Evolutionary conservation across 768 basidiomycete genomes (phyloP).

Genomic region (Mycena filopes): DNA sequence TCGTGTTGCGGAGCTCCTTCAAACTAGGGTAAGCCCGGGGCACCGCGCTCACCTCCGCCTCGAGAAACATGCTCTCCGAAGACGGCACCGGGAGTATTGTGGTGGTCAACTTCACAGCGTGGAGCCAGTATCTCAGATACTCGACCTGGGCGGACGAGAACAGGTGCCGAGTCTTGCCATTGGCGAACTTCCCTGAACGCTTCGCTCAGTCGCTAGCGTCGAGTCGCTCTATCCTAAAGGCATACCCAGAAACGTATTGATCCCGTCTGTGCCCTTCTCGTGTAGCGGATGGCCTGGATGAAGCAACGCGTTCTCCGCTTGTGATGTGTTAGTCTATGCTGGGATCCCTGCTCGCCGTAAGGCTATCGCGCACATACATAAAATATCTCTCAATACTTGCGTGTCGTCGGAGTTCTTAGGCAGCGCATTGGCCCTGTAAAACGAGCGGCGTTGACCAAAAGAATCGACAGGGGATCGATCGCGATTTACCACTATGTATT

Average conservation of each 20-base stretch:
- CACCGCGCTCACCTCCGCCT: slow-evolving; percentile 65
- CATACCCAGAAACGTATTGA: slow-evolving; percentile 73
- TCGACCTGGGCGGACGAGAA: slow-evolving; percentile 88
- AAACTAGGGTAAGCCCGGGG: slow-evolving; percentile 66
- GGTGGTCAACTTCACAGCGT: slow-evolving; percentile 75
- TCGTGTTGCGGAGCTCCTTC: slow-evolving; percentile 61
- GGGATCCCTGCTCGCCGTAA: neutral
- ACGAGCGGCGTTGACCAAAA: too few species aligned
- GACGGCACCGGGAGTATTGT: slow-evolving; percentile 77
- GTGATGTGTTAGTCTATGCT: neutral
- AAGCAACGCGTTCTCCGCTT: slow-evolving; percentile 72
- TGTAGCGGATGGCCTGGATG: slow-evolving; percentile 81
- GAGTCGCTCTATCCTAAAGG: slow-evolving; percentile 34
- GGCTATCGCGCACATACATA: slow-evolving; percentile 57
- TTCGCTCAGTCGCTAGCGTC: too few species aligned
- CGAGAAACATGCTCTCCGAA: slow-evolving; percentile 76
- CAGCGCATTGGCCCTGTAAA: neutral
- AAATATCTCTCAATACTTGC: slow-evolving; percentile 70
- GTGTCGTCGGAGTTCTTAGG: slow-evolving; percentile 44
- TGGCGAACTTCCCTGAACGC: slow-evolving; percentile 66
- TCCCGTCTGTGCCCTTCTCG: slow-evolving; percentile 64
- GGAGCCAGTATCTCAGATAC: slow-evolving; percentile 87
- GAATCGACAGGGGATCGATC: too few species aligned
- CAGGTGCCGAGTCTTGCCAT: slow-evolving; percentile 78
- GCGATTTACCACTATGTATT: neutral